Evolutionary conservation across 2,329 filamentous ascomycete genomes (phyloP).

Genomic region (Aspergillus sp.): DNA sequence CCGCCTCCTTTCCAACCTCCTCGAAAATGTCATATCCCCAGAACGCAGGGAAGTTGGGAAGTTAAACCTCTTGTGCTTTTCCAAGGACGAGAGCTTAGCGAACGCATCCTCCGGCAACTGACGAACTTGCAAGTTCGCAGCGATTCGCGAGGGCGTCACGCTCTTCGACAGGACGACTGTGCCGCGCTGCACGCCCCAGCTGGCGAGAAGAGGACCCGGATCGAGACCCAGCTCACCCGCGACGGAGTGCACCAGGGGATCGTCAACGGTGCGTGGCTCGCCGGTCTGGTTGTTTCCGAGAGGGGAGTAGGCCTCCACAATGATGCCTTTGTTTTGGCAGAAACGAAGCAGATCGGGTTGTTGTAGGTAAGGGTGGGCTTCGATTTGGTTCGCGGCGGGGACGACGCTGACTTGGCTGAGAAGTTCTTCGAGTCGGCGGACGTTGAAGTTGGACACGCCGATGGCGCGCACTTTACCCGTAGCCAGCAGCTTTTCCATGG

Average conservation of each 20-base stretch:
- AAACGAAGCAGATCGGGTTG: slow-evolving; percentile 54
- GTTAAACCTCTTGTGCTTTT: slow-evolving; percentile 35
- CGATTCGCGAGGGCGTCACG: slow-evolving; percentile 52
- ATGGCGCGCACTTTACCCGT: slow-evolving; percentile 65
- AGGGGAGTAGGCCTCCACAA: slow-evolving; percentile 58
- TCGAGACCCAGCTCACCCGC: slow-evolving; percentile 61
- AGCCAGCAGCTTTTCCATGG: slow-evolving; percentile 57
- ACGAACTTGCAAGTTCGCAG: slow-evolving; percentile 42
- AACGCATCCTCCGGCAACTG: slow-evolving; percentile 28
- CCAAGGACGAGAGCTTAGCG: slow-evolving; percentile 26
- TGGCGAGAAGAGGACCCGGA: slow-evolving; percentile 54
- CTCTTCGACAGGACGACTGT: slow-evolving; percentile 56
- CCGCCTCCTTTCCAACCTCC: slow-evolving; percentile 26
- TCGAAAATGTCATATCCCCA: slow-evolving; percentile 38
- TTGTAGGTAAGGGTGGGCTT: slow-evolving; percentile 24
- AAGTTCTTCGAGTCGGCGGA: slow-evolving; percentile 71
- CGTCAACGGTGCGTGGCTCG: slow-evolving; percentile 51
- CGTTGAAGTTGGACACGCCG: slow-evolving; percentile 71
- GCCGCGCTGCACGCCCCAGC: slow-evolving; percentile 55
- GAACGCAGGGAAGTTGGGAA: slow-evolving; percentile 33
- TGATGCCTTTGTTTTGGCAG: slow-evolving; percentile 54
- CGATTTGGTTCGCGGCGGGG: slow-evolving; percentile 69
- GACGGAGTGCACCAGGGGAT: slow-evolving; percentile 59
- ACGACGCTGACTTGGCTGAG: slow-evolving; percentile 64
- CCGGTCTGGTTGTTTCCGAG: slow-evolving; percentile 50